Evolutionary conservation across 495 filamentous ascomycete species (phyloP).

Genomic region (Xylaria grammica): DNA sequence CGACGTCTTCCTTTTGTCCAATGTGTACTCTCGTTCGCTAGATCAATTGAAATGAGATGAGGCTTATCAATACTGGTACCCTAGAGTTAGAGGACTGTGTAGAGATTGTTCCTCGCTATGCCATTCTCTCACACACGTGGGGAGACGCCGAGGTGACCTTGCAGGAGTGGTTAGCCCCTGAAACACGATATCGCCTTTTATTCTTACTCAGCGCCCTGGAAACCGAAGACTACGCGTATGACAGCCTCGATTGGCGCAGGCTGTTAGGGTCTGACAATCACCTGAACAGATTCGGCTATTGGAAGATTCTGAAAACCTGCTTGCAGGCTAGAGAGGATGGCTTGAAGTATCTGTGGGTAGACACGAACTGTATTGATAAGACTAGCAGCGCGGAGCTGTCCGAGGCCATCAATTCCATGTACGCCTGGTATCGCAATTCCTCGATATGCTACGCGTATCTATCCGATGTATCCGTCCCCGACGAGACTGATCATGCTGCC

Average conservation of each 20-base stretch:
- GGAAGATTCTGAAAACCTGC: conserved; percentile 25
- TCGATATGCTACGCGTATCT: conserved; percentile 43
- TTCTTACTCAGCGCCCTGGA: neutral
- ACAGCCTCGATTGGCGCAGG: neutral
- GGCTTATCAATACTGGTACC: conserved; percentile 11
- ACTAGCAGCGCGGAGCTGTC: conserved; percentile 17
- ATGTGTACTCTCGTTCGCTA: neutral
- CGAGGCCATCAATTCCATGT: conserved; percentile 24
- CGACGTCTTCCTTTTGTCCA: neutral
- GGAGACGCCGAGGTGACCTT: conserved; percentile 7
- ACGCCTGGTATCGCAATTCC: conserved; percentile 36
- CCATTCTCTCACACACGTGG: conserved; percentile 21
- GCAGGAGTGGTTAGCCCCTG: conserved; percentile 10
- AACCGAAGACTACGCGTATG: neutral
- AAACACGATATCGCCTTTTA: neutral
- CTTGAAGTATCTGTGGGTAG: conserved; percentile 19
- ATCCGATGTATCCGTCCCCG: neutral
- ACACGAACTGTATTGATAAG: conserved; percentile 35
- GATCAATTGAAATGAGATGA: conserved; percentile 4
- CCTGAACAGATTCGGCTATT: conserved; percentile 6
- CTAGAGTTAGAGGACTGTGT: conserved; percentile 14
- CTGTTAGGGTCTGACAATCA: neutral
- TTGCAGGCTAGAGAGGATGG: conserved; percentile 17
- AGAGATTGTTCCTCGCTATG: conserved; percentile 8
- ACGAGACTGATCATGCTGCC: neutral